Percentiles rank a stretch among this genome's conserved stretches.
Conservation (phyloP, 2,329 filamentous ascomycete species). For the Endocalyx cinctus region DNA sequence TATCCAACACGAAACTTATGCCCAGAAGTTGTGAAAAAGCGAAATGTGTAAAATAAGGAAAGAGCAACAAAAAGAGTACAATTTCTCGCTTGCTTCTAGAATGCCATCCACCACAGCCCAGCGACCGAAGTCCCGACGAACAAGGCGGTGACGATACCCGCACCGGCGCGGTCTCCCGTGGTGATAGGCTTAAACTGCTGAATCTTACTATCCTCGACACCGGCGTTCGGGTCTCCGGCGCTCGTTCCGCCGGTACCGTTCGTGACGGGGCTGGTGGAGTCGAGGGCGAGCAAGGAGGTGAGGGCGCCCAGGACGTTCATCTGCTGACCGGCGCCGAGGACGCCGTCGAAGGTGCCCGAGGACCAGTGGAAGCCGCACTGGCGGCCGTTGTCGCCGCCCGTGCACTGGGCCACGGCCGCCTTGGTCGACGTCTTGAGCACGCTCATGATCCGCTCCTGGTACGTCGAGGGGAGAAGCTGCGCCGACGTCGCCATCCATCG, state of each 20-base stretch:
- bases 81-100: too few species aligned
- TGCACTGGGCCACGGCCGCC: constrained; percentile 34
- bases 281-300: constrained; percentile 33
- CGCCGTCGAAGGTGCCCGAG: constrained; percentile 37
- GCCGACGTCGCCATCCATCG: constrained; percentile 42
- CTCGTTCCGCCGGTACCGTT: constrained; percentile 37
- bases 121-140: constrained; percentile 5
- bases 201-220: constrained; percentile 4
- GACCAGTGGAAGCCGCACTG: constrained; percentile 49
- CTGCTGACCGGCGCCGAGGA: constrained; percentile 44
- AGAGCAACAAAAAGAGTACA: too few species aligned
- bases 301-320: constrained; percentile 45
- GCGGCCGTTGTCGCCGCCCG: constrained; percentile 29
- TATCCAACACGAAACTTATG: too few species aligned
- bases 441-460: constrained; percentile 29
- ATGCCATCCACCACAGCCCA: constrained; percentile 1
- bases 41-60: too few species aligned
- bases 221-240: constrained; percentile 20
- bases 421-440: constrained; percentile 32
- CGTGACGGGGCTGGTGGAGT: constrained; percentile 27
- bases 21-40: too few species aligned
- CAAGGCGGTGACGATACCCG: constrained; percentile 19
- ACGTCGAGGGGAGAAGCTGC: constrained; percentile 33
- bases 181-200: constrained; percentile 11
- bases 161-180: constrained; percentile 22